Base-by-base conservation (phyloP, 2,329 filamentous ascomycete species). In the Teratosphaeria nubilosa region DNA sequence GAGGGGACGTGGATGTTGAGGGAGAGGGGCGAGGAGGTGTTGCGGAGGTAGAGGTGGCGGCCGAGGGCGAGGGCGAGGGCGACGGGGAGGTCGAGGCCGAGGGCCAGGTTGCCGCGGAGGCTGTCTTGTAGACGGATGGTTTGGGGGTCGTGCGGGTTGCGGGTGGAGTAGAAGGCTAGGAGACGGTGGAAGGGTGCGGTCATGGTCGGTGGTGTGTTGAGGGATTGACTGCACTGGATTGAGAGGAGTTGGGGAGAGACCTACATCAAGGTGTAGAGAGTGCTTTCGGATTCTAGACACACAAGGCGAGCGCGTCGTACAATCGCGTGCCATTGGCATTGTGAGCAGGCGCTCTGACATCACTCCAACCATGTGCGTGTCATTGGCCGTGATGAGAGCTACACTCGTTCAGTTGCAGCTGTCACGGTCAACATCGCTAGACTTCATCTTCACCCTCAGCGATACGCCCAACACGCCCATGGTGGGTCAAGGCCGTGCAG, bases 71-170 rank as follows among this genome's bases (percentile, higher is more conserved):
- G 60, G 37, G 62, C 65, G 50, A 71, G 62, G 2, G 71, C 70
- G 52, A 70, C 62, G n/a, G 70, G 70, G 59, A 73, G 70, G 62
- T 73, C 70, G 14, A 73, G 68, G n/a, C 71, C 71, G 0, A 73
- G 59, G 3, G 70, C 65, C 13, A 73, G 66, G 58, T 73, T 71
- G 31, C 70, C 70, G 56, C 63, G 64, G 16, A 73, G 63, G 13
- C 69, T 71, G 62, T 73, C 71, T 53, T 64, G 61, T 30, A 73
- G 64, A 27, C 70, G 68, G 58, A 73, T 70, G 11, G 70, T 72
- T 41, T 68, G 63, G 4, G 66, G 63, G 60, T 68, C 64, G 20
- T 65, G 65, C 54, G 60, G 27, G 0, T 64, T 58, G 60, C 66
- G 69, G 56, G 67, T 67, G 50, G 69, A 68, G 64, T 71, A 73